Evolutionary conservation across 345 rosid genomes (phyloP), one percentile per base, ranked within the genome.

Genomic region (Lenwebbia sp.): DNA sequence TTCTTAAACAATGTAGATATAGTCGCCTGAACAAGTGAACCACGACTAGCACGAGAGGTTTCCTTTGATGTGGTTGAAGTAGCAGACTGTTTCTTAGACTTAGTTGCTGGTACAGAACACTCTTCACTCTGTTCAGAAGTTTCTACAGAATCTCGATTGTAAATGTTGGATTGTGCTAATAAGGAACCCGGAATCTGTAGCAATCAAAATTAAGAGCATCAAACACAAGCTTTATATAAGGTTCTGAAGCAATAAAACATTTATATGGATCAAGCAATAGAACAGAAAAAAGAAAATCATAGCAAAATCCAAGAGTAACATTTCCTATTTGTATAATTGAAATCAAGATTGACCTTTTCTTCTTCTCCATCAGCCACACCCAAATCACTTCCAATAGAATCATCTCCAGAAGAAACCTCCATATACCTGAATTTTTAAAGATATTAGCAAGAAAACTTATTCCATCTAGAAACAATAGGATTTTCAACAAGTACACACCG

Each of bases 1-100:
- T 92, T 97, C 88, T 93, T 95, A 89, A 96, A 95, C 82, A 97
- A 85, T 54, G 96, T 92, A 75, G 97, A 89, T 87, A 97, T 91
- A 6, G 96, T 93, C 37, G 96, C 86, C 91, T 97, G 98, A 88
- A 96, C 95, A 65, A 97, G 94, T 83, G 94, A 91, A 89, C 91
- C 87, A 54, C 84, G 92, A 85, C 84, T 90, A 85, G 78, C 52
- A 41, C 33, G 26, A 22, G 87, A 85, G 58, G 86, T 87, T 86
- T 91, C 91, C 87, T 89, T 87, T 28, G 90, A 88, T 83, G 50
- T 91, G 74, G 85, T 88, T 2, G 92, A 58, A 85, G 60, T 88
- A 87, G 83, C 82, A 49, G 91, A 53, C 84, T 4, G 60, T 87
- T 88, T 86, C 85, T 88, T 87, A n/a, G 87, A 78, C 85, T 91